Conservation (phyloP, 2,329 filamentous ascomycete genomes). For the Phialophora expanda region DNA sequence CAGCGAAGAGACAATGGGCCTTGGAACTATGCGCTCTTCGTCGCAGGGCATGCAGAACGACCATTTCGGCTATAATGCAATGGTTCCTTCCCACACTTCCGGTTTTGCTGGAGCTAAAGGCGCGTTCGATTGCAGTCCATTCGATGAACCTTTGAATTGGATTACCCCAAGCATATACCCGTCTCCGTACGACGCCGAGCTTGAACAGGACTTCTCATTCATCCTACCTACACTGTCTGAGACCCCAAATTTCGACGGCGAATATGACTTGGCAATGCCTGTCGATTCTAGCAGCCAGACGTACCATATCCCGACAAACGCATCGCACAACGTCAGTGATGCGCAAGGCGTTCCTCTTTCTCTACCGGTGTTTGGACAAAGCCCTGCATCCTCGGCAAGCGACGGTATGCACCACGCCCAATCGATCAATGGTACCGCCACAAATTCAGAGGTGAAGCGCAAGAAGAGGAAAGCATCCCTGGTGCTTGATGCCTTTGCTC, state of each 20-base stretch:
- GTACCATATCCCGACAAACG: slow-evolving; percentile 47
- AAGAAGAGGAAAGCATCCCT: slow-evolving; percentile 32
- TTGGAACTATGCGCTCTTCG: not conserved
- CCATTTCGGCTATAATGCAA: slow-evolving; percentile 14
- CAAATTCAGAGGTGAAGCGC: slow-evolving; percentile 27
- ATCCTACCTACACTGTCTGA: slow-evolving; percentile 32
- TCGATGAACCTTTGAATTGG: slow-evolving; percentile 47
- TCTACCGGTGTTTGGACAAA: slow-evolving; percentile 25
- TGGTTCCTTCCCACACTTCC: slow-evolving; percentile 13
- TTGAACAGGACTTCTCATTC: slow-evolving; percentile 44
- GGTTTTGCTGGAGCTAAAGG: slow-evolving; percentile 18
- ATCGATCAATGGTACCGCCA: slow-evolving; percentile 15
- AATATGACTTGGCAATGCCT: slow-evolving; percentile 27
- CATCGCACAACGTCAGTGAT: slow-evolving; percentile 49
- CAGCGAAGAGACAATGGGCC: not conserved
- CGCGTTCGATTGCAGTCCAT: slow-evolving; percentile 46
- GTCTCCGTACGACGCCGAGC: slow-evolving; percentile 47
- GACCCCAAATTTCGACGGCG: slow-evolving; percentile 23
- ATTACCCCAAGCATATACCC: slow-evolving; percentile 47
- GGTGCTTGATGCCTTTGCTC: slow-evolving; percentile 24
- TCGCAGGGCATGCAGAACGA: slow-evolving; percentile 19
- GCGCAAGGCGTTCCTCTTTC: slow-evolving; percentile 17
- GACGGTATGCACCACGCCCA: slow-evolving; percentile 26
- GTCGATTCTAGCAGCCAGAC: slow-evolving; percentile 19
- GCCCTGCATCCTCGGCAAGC: slow-evolving; percentile 34